A percentile compares a stretch with the other conserved stretches of the same genome.
Evolutionary conservation across 768 basidiomycete species (phyloP).

Genomic region (Collybiopsis luxurians): DNA sequence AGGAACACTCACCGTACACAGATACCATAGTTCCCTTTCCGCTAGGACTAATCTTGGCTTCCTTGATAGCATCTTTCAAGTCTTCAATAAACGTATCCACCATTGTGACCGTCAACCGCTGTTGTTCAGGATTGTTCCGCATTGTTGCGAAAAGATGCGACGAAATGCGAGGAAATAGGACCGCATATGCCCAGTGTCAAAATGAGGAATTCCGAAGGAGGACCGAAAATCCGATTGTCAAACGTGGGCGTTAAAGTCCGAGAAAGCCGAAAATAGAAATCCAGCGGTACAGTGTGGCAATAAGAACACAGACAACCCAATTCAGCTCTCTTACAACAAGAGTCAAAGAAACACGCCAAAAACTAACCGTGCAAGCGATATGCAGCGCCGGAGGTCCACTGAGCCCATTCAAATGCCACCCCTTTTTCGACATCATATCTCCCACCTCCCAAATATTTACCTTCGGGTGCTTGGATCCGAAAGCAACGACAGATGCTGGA

Average conservation of each 20-base stretch:
- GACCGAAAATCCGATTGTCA: not conserved
- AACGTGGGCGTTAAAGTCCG: not conserved
- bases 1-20: conserved; percentile 68
- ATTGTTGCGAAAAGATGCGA: conserved; percentile 1
- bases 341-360: not conserved
- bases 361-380: conserved; percentile 87
- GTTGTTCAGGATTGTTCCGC: not conserved
- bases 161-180: too few relatives aligned
- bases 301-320: too few relatives aligned
- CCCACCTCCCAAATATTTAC: conserved; percentile 87
- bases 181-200: conserved; percentile 1
- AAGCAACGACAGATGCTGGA: conserved; percentile 87
- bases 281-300: too few relatives aligned
- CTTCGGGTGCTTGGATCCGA: conserved; percentile 59
- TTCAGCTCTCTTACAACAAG: not conserved
- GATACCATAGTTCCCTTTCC: conserved; percentile 89
- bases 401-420: conserved; percentile 92
- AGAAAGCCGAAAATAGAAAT: not conserved
- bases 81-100: conserved; percentile 83
- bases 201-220: not conserved
- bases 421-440: conserved; percentile 78
- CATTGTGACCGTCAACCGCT: conserved; percentile 77
- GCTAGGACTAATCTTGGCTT: conserved; percentile 61
- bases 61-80: conserved; percentile 71
- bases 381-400: conserved; percentile 80